Base-by-base conservation (phyloP, 1,284 basidiomycete genomes). In the Pterula multifida region DNA sequence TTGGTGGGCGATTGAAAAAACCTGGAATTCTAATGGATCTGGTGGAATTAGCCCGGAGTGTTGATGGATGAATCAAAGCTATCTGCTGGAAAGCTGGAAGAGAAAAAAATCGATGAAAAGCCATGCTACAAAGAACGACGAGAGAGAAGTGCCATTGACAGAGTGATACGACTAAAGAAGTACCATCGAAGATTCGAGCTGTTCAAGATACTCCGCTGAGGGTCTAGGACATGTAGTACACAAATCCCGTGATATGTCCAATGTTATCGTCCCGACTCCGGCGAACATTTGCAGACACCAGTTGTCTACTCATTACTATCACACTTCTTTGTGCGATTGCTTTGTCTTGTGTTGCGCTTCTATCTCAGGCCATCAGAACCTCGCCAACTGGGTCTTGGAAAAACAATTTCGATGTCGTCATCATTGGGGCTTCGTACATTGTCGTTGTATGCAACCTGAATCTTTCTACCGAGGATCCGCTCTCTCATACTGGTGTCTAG, bases 341-440 rank as follows among this genome's bases (percentile, higher is more conserved):
- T 52, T 66, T 85, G 17, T 85, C 83, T 3, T 79, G 76, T 55
- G 64, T 75, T 1, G 71, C 78, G 0, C 65, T 86, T 47, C 70
- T 87, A 47, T 76, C 79, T 0, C 84, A 87, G 61, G 81, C 84
- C 0, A 76, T 83, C 26, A 71, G 84, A 48, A 82, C 76, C 0
- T 69, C 79, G 3, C 70, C 73, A 2, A 66, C 61, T 48, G 65
- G 63, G 52, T 68, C 72, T 12, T 82, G 75, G 75, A 62, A 57
- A 47, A 67, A 70, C 26, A 87, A 86, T 62, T 70, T 76, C 69
- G 78, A 87, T 61, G 73, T 77, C 3, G 62, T 83, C 19, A 68
- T 80, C 49, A 78, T 87, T 45, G 77, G 78, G 2, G 74, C 73
- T 15, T 75, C 82, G 0, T 87, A 87, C 61, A 66, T 72, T 56